Conservation (phyloP, 352 stramenopile species). For the Plasmopara halstedii region DNA sequence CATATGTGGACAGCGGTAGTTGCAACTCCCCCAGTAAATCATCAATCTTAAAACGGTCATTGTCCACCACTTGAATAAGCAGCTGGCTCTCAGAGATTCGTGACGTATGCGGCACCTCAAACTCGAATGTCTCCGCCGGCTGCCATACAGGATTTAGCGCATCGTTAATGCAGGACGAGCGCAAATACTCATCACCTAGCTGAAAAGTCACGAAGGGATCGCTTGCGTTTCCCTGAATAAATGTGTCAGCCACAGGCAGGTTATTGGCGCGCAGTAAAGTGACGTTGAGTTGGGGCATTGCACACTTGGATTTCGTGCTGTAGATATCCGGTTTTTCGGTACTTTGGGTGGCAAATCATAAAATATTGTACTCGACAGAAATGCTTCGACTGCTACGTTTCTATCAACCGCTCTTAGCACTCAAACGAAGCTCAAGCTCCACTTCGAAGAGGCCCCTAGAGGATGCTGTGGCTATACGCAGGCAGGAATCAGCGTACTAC, state of each 20-base stretch:
- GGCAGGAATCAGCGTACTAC: slow-evolving; percentile 21
- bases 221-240: slow-evolving; percentile 43
- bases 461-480: neutral
- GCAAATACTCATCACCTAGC: slow-evolving; percentile 39
- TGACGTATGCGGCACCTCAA: slow-evolving; percentile 38
- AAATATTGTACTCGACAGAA: no score
- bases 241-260: slow-evolving; percentile 57
- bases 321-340: no score
- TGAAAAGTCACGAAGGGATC: slow-evolving; percentile 68
- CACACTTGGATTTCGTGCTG: neutral
- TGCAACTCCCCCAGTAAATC: slow-evolving; percentile 48
- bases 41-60: slow-evolving; percentile 58
- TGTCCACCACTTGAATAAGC: slow-evolving; percentile 51
- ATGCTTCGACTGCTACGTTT: neutral
- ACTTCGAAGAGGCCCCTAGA: slow-evolving; percentile 1
- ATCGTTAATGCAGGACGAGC: slow-evolving; percentile 41
- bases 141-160: slow-evolving; percentile 61
- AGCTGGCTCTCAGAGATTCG: slow-evolving; percentile 29
- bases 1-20: slow-evolving; percentile 45
- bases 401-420: neutral
- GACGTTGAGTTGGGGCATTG: slow-evolving; percentile 59
- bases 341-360: no score
- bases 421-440: slow-evolving; percentile 3
- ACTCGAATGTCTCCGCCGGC: slow-evolving; percentile 67
- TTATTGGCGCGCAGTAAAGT: slow-evolving; percentile 57